Evolutionary conservation across 306 rosid species (phyloP).

Genomic region (Glycine tomentella): DNA sequence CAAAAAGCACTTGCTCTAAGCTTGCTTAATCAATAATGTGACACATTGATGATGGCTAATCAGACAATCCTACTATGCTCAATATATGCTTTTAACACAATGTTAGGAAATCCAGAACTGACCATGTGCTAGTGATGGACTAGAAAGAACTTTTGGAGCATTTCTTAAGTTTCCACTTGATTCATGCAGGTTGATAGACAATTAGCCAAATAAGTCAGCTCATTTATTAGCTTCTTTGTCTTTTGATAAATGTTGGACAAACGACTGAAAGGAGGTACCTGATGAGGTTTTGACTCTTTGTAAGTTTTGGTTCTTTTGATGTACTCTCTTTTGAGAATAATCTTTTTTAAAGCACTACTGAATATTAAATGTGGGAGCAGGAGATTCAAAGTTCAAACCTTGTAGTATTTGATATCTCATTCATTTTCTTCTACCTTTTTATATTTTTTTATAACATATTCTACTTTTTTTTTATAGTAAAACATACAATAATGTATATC

Average conservation of each 20-base stretch:
- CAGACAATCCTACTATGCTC: not conserved
- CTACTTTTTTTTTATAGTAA: too few relatives aligned
- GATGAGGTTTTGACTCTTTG: not conserved
- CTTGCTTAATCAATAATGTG: not conserved
- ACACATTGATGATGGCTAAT: not conserved
- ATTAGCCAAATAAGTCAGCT: not conserved
- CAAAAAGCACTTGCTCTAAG: not conserved
- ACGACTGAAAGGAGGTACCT: not conserved
- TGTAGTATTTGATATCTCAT: not conserved
- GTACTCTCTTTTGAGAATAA: not conserved
- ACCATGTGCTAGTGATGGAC: not conserved
- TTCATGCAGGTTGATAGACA: not conserved
- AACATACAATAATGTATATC: too few relatives aligned
- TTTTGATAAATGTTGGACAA: conserved; percentile 3
- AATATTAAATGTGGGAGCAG: not conserved
- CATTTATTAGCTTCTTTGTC: not conserved
- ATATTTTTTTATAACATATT: too few relatives aligned
- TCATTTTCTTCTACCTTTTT: too few relatives aligned
- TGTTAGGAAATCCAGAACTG: not conserved
- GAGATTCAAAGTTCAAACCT: too few relatives aligned
- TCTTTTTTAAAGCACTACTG: not conserved
- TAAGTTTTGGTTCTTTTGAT: not conserved
- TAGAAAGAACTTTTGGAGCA: not conserved
- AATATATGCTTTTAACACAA: not conserved
- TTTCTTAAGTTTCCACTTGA: not conserved